Base-by-base conservation (phyloP, 352 stramenopile species). In the Phytophthora hybrid region DNA sequence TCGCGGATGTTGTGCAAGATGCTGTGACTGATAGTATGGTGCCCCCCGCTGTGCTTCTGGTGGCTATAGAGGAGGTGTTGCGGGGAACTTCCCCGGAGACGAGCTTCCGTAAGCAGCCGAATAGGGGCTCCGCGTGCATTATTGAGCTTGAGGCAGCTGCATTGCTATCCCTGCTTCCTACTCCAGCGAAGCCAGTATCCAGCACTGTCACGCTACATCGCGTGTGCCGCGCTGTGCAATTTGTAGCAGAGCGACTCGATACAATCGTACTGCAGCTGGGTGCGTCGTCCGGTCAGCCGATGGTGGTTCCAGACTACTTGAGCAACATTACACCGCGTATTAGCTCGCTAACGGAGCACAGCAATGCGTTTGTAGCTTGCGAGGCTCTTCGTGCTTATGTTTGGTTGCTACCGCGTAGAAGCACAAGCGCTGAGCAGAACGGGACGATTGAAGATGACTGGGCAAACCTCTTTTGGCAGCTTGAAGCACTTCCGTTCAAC, bases 371-470 rank as follows among this genome's bases (percentile, higher is more conserved):
- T 63, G 69, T 93, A 5, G 77, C 80, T 1, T 83, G 78, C 59
- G 83, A 93, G 56, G 86, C 79, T 55, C 76, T 95, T 23, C 74
- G 83, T 19, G 87, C 85, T 1, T 83, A 92, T 47, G 84, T 95
- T 19, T 95, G 88, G 88, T 71, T 95, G 32, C 68, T 95, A 9
- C 85, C 85, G 1, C 85, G 88, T 16, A 34, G 58, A 44, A 29
- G 26, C 57, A 19, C 16, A 11, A 52, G 19, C 41, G 18, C 16
- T 31, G 41, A 47, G 16, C 18, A 54, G 13, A 59, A 9, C 32
- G 49, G 37, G 4, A 71, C 72, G 14, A 62, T 32, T n/a, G n/a
- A 55, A 32, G 73, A 80, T 16, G 69, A 64, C 37, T 92, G 84
- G 82, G 52, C 65, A 14, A 70, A 46, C 31, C 76, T 95, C 32